phyloP scores from a whole-genome alignment of 345 rosid species.

The Corymbia maculata region DNA sequence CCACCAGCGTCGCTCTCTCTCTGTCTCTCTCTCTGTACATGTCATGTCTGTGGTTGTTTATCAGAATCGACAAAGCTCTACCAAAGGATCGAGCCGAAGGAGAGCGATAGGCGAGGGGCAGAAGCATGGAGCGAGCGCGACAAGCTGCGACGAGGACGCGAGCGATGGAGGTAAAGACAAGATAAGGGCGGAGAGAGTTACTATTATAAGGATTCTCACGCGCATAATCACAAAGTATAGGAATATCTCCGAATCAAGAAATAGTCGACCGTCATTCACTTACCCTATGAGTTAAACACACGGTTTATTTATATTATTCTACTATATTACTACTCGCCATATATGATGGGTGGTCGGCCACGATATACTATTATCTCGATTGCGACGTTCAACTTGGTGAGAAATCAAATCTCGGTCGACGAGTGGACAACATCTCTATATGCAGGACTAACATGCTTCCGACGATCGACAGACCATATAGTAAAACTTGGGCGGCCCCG shows the following conservation, averaged over 20 bases:
- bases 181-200: neutral
- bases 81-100: neutral
- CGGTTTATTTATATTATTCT: neutral
- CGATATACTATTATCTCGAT: neutral
- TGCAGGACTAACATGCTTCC: neutral
- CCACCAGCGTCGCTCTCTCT: neutral
- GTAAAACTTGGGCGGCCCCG: neutral
- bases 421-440: neutral
- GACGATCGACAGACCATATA: neutral
- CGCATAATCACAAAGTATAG: neutral
- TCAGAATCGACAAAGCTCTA: neutral
- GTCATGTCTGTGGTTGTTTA: neutral
- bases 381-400: neutral
- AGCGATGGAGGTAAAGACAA: neutral
- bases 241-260: neutral
- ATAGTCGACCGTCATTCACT: neutral
- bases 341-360: neutral
- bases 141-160: neutral
- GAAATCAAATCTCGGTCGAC: neutral
- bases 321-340: neutral
- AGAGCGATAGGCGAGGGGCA: neutral
- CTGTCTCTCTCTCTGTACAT: neutral
- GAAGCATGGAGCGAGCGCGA: neutral
- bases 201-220: neutral
- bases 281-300: neutral